phyloP scores from a whole-genome alignment of 306 rosid species.

The Acacia melanoxylon region DNA sequence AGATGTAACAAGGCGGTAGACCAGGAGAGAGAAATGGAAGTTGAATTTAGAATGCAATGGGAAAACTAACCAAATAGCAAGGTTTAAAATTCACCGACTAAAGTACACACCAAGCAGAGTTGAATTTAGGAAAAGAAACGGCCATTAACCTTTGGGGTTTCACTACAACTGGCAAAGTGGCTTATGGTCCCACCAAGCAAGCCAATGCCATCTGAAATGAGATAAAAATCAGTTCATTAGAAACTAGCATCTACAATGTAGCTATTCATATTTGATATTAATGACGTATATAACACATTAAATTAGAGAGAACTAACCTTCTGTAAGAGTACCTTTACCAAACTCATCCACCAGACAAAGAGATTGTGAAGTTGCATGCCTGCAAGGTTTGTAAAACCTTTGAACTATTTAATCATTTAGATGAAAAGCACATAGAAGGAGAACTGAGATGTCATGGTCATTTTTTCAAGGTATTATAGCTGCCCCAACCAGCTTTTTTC shows the following conservation, averaged over 20 bases:
- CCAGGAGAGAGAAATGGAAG: background rate
- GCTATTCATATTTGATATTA: constrained; percentile 6
- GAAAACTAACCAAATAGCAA: background rate
- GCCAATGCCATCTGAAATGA: constrained; percentile 84
- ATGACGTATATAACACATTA: constrained; percentile 17
- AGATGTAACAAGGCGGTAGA: constrained; percentile 4
- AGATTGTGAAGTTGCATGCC: constrained; percentile 88
- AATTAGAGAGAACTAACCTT: constrained; percentile 64
- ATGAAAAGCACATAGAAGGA: constrained; percentile 9
- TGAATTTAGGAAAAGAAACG: constrained; percentile 30
- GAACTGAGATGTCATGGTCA: constrained; percentile 4
- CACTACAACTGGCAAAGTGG: constrained; percentile 62
- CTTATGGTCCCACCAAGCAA: constrained; percentile 89
- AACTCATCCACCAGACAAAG: constrained; percentile 88
- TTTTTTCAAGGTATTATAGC: constrained; percentile 13
- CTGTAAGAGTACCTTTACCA: constrained; percentile 97
- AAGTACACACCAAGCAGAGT: background rate
- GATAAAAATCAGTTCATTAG: constrained; percentile 20
- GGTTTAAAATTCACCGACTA: constrained; percentile 20
- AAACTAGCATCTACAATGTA: constrained; percentile 24
- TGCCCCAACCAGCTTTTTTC: constrained; percentile 20
- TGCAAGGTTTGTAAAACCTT: constrained; percentile 38
- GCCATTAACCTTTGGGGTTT: constrained; percentile 78
- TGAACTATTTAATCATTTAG: constrained; percentile 8
- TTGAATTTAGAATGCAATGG: background rate